A percentile compares a stretch with the other conserved stretches of the same genome.
Conservation (phyloP, 768 basidiomycete genomes). For the Lentinula raphanica region DNA sequence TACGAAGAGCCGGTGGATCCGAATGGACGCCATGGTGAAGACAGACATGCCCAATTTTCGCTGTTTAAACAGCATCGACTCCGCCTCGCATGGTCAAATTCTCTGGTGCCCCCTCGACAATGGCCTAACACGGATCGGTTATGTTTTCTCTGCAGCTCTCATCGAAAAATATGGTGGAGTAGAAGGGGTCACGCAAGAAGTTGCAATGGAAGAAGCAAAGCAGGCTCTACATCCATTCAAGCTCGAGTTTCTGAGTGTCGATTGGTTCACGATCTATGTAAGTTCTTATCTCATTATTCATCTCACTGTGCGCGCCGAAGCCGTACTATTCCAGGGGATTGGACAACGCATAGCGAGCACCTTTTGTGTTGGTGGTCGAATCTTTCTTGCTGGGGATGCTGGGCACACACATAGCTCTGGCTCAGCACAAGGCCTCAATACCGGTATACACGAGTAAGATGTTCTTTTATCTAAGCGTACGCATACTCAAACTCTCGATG, state of each 20-base stretch:
- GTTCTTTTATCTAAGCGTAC: too few relatives aligned
- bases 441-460: slow-evolving; percentile 12
- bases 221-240: slow-evolving; percentile 12
- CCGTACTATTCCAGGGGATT: slow-evolving; percentile 10
- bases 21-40: slow-evolving; percentile 13
- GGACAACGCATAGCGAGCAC: slow-evolving; percentile 11
- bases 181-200: slow-evolving; percentile 10
- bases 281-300: background rate
- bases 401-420: slow-evolving; percentile 13
- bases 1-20: slow-evolving; percentile 12
- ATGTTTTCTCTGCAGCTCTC: slow-evolving; percentile 6
- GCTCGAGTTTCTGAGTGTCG: slow-evolving; percentile 11
- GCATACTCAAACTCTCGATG: background rate
- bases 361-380: slow-evolving; percentile 5
- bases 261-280: slow-evolving; percentile 15
- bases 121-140: slow-evolving; percentile 11
- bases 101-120: slow-evolving; percentile 14
- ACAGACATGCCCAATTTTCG: slow-evolving; percentile 13
- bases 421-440: slow-evolving; percentile 12
- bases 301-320: too few relatives aligned
- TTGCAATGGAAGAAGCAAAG: slow-evolving; percentile 9
- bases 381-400: slow-evolving; percentile 13
- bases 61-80: slow-evolving; percentile 9
- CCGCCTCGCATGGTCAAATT: slow-evolving; percentile 12
- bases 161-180: slow-evolving; percentile 5